Base-by-base conservation (phyloP, 1,284 basidiomycete species). In the Termitomyces sp. region DNA sequence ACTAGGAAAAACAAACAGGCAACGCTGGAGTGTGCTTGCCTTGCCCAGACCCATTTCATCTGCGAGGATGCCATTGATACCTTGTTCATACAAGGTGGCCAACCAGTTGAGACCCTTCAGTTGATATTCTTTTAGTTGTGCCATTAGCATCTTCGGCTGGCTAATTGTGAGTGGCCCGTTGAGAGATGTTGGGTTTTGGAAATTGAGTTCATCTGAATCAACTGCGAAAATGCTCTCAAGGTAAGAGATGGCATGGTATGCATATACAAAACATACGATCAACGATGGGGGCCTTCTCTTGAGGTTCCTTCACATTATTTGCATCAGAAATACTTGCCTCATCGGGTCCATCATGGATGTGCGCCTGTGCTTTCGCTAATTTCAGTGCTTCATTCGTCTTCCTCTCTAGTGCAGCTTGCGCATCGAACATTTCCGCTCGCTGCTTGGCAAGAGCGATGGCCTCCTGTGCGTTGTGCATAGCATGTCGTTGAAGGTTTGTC, bases 1-100 rank as follows among this genome's bases (percentile, higher is more conserved):
- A 38, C 21, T 34, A 30, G 2, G 4, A 11, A 31, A 18, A n/a
- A 49, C 41, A 18, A n/a, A 49, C 41, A 37, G 14, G 39, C 13
- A 46, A 44, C n/a, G 57, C 40, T n/a, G 5, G 34, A 30, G 10
- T 46, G 26, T 11, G 65, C 68, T 42, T 55, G 86, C 91, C 81
- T 95, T 95, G 61, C 93, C 93, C 24, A 95, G 80, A 75, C 93
- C 94, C 97, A 99, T 99, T 74, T 99, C 97, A 68, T 99, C 97
- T 3, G 94, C 94, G 13, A 98, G 79, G 62, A 98, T 98, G 56
- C 94, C 94, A 66, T 98, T 98, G 77, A 99, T 99, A 49, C 97
- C 97, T 69, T 99, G 96, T 70, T 99, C 97, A 68, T 99, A 99
- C 40, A 99, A 74, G 21, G 96, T 98, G 30, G 89, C 97, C 19